phyloP scores from a whole-genome alignment of 805 yeast species.

The Pichia ethanolica region DNA sequence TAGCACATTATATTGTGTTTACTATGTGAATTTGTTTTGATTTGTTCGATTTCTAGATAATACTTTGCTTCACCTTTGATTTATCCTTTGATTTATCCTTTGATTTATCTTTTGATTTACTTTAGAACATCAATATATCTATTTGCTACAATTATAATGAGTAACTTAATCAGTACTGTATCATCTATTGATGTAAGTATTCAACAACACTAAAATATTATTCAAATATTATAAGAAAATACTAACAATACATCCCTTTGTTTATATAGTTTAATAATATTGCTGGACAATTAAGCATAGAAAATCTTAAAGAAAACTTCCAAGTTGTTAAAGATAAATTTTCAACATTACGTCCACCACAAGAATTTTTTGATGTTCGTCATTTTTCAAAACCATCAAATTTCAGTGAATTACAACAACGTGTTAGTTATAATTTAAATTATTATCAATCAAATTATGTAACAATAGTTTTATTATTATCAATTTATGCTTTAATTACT shows the following conservation, averaged over 20 bases:
- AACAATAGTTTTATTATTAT: conserved; percentile 60
- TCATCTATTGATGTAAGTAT: conserved; percentile 11
- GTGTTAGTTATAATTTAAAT: conserved; percentile 80
- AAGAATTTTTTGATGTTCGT: conserved; percentile 88
- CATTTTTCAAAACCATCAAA: conserved; percentile 86
- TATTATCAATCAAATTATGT: conserved; percentile 85
- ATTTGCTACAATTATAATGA: background rate
- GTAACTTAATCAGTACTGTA: conserved; percentile 5
- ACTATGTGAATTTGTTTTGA: no score
- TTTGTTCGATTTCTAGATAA: no score
- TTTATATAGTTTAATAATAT: conserved; percentile 21
- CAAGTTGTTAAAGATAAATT: conserved; percentile 53
- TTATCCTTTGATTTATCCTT: no score
- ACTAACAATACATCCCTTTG: no score
- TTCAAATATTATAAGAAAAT: no score
- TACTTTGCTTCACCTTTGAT: no score
- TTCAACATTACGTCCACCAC: conserved; percentile 76
- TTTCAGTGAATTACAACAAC: conserved; percentile 80
- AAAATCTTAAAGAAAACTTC: conserved; percentile 36
- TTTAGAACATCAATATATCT: no score
- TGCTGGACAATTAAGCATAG: conserved; percentile 43
- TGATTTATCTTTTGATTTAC: no score
- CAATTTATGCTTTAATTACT: conserved; percentile 81
- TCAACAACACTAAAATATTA: no score
- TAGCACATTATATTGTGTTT: no score